Evolutionary conservation across 1,284 basidiomycete species (phyloP).

Genomic region (Exsudoporus floridanus): DNA sequence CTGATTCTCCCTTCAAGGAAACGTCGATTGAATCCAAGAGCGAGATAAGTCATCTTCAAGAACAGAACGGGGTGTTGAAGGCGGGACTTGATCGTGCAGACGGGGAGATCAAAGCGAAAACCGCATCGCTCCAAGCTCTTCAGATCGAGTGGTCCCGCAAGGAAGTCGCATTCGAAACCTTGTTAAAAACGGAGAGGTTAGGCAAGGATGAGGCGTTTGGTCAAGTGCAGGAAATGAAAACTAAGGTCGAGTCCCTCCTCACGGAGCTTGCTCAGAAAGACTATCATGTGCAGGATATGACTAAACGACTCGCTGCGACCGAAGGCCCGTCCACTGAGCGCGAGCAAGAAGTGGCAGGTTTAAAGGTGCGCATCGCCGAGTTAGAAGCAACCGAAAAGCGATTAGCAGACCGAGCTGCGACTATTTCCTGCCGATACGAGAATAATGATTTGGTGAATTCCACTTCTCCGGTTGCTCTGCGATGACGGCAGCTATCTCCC

Average conservation of each 20-base stretch:
- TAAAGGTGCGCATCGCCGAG: slow-evolving; percentile 30
- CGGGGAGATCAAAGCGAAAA: slow-evolving; percentile 15
- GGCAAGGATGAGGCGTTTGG: slow-evolving; percentile 20
- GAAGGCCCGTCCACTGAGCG: slow-evolving; percentile 23
- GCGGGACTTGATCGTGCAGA: slow-evolving; percentile 15
- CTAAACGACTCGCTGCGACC: slow-evolving; percentile 20
- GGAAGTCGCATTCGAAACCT: slow-evolving; percentile 26
- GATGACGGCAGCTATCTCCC: slow-evolving; percentile 8
- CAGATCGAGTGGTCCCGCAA: slow-evolving; percentile 29
- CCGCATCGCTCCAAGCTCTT: slow-evolving; percentile 15
- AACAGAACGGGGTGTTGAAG: slow-evolving; percentile 24
- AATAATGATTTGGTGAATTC: slow-evolving; percentile 42
- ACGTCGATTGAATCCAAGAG: slow-evolving; percentile 11
- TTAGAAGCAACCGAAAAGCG: slow-evolving; percentile 31
- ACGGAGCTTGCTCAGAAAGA: slow-evolving; percentile 26
- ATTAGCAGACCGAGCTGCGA: slow-evolving; percentile 28
- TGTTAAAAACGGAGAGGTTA: slow-evolving; percentile 26
- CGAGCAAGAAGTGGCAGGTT: slow-evolving; percentile 25
- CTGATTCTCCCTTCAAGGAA: slow-evolving; percentile 22
- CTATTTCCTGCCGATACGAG: slow-evolving; percentile 40
- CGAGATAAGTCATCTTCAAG: slow-evolving; percentile 22
- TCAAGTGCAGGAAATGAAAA: slow-evolving; percentile 23
- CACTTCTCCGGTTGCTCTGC: slow-evolving; percentile 3
- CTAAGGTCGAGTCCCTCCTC: slow-evolving; percentile 22
- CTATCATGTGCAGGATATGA: slow-evolving; percentile 21